phyloP scores from a whole-genome alignment of 768 basidiomycete species.

The Chalciporus sphaerocephalus region DNA sequence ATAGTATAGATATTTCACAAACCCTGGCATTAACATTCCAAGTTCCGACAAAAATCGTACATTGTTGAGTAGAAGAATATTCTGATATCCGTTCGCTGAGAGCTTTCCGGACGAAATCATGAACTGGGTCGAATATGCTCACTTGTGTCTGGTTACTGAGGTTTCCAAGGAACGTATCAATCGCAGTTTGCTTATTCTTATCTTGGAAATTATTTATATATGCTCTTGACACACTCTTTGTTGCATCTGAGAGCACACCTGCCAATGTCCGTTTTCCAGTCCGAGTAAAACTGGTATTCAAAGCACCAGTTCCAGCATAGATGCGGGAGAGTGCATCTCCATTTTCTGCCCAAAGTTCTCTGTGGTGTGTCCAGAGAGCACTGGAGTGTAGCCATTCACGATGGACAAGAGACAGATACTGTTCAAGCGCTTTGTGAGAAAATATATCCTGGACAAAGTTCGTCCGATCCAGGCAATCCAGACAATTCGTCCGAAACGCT shows the following conservation, averaged over 20 bases:
- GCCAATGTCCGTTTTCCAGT: slow-evolving; percentile 90
- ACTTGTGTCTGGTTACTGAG: slow-evolving; percentile 84
- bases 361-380: slow-evolving; percentile 79
- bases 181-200: slow-evolving; percentile 87
- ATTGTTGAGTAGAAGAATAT: slow-evolving; percentile 74
- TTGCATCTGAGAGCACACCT: slow-evolving; percentile 93
- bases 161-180: slow-evolving; percentile 95
- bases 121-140: slow-evolving; percentile 89
- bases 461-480: slow-evolving; percentile 94
- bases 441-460: slow-evolving; percentile 97
- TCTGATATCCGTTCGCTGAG: slow-evolving; percentile 69
- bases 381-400: slow-evolving; percentile 69
- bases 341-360: slow-evolving; percentile 96
- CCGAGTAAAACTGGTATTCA: slow-evolving; percentile 95
- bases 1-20: slow-evolving; percentile 19
- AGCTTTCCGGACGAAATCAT: slow-evolving; percentile 75
- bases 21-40: slow-evolving; percentile 96
- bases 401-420: slow-evolving; percentile 75
- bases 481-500: slow-evolving; percentile 89
- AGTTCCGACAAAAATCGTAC: slow-evolving; percentile 80
- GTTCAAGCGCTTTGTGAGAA: slow-evolving; percentile 74
- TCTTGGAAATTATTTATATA: slow-evolving; percentile 99
- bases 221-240: slow-evolving; percentile 91
- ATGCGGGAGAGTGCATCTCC: slow-evolving; percentile 90
- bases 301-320: slow-evolving; percentile 88